Evolutionary conservation across 129 eudicot species (phyloP).

Genomic region (Chrysanthemum makinoi): DNA sequence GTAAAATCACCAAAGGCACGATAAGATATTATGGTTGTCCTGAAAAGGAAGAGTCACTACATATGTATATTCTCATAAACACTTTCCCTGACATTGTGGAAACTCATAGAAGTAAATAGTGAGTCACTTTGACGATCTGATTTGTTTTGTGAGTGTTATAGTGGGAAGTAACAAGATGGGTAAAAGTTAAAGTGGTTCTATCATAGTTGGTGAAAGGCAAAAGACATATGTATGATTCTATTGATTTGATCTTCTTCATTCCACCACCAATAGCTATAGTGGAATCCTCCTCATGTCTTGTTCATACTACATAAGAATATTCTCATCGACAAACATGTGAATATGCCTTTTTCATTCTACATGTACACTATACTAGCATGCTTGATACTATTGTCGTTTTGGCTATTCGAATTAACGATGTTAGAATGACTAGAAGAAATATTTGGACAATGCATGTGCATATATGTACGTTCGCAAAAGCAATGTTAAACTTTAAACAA

Average conservation of each 20-base stretch:
- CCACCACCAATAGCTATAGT: constrained; percentile 24
- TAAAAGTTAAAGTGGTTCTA: constrained; percentile 33
- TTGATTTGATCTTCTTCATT: constrained; percentile 14
- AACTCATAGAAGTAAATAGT: too few relatives aligned
- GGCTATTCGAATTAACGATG: neutral
- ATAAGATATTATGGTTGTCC: constrained; percentile 32
- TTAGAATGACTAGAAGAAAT: neutral
- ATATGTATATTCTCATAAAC: constrained; percentile 1
- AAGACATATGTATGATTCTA: constrained; percentile 25
- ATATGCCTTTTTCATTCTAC: constrained; percentile 11
- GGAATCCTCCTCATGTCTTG: constrained; percentile 39
- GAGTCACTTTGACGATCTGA: neutral
- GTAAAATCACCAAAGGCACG: constrained; percentile 28
- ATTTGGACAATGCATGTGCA: neutral
- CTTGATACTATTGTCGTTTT: neutral
- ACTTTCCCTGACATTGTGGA: neutral
- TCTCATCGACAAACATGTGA: constrained; percentile 23
- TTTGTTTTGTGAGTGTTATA: neutral
- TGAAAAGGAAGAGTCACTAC: constrained; percentile 31
- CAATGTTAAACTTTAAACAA: too few relatives aligned
- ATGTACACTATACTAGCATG: neutral
- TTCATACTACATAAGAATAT: constrained; percentile 29
- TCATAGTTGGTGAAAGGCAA: constrained; percentile 34
- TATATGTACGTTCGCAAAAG: too few relatives aligned
- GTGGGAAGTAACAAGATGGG: constrained; percentile 17